These are phyloP conservation scores for Tolypocladium pustulatum DNA, from an alignment of 2,329 filamentous ascomycete species.

Conservation along the genomic window DNA sequence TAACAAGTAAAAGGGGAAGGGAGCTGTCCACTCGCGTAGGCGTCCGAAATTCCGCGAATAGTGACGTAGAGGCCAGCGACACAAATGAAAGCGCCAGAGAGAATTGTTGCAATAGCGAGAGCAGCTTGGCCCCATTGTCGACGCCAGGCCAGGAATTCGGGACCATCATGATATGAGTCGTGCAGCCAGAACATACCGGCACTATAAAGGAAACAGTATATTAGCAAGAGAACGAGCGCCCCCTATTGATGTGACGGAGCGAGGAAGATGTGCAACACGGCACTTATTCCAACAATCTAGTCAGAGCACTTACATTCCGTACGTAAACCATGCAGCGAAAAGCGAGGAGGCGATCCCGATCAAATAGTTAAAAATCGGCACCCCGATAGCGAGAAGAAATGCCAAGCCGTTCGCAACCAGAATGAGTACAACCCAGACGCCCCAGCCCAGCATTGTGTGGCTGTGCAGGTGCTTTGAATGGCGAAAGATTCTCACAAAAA, in stretches of 20 bases:
- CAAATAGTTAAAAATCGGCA: constrained; percentile 43
- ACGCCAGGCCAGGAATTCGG: constrained; percentile 26
- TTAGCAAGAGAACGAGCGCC: neutral
- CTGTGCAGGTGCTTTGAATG: constrained; percentile 33
- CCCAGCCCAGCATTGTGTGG: constrained; percentile 35
- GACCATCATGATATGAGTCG: constrained; percentile 32
- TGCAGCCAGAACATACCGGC: constrained; percentile 42
- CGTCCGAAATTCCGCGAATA: constrained; percentile 20
- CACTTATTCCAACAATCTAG: neutral
- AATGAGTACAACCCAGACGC: constrained; percentile 33
- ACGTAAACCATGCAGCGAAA: constrained; percentile 44
- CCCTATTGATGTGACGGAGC: too few relatives aligned
- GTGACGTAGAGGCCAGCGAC: constrained; percentile 38
- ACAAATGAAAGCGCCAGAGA: constrained; percentile 36
- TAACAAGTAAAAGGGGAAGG: constrained; percentile 7
- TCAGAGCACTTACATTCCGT: constrained; percentile 24
- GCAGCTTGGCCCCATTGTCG: constrained; percentile 25
- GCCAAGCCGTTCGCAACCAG: constrained; percentile 33
- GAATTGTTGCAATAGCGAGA: constrained; percentile 28
- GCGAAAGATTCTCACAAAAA: constrained; percentile 39
- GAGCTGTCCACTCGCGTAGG: constrained; percentile 7
- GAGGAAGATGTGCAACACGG: too few relatives aligned
- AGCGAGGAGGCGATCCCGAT: constrained; percentile 38
- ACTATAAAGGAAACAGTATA: neutral
- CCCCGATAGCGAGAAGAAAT: constrained; percentile 31